These are phyloP conservation scores for Sequoiadendron giganteum DNA, from an alignment of 75 land plant species.

Conservation along the genomic window DNA sequence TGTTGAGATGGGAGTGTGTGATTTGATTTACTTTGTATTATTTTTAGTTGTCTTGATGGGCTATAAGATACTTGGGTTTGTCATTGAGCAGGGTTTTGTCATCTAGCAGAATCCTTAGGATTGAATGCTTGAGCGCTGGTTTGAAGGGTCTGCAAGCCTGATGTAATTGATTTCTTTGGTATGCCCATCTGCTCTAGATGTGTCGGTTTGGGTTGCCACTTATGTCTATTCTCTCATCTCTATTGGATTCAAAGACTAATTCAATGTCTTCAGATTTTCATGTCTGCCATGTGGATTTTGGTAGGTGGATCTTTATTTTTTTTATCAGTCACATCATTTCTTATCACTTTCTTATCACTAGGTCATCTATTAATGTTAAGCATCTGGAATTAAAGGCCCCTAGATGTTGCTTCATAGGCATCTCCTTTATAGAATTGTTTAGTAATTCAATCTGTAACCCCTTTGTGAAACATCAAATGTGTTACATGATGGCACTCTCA, in stretches of 20 bases:
- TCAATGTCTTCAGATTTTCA: neutral
- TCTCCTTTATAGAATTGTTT: neutral
- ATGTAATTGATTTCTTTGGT: neutral
- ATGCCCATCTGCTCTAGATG: neutral
- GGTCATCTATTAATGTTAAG: neutral
- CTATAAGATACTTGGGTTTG: neutral
- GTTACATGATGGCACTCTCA: no score
- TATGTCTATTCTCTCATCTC: neutral
- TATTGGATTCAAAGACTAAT: neutral
- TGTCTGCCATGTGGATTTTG: neutral
- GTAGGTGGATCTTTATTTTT: neutral
- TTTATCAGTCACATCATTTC: neutral
- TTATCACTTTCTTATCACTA: neutral
- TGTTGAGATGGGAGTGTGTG: neutral
- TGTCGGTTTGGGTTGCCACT: neutral
- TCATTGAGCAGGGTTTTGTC: neutral
- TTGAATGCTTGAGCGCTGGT: neutral
- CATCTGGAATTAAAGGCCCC: neutral
- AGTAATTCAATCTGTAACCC: neutral
- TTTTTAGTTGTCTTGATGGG: neutral
- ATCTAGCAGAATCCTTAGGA: neutral
- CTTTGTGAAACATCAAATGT: neutral
- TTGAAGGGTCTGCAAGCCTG: neutral
- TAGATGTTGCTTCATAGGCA: neutral
- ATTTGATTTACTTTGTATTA: neutral